Base-by-base conservation (phyloP, 2,329 filamentous ascomycete genomes). In the Corinectria fuckeliana region DNA sequence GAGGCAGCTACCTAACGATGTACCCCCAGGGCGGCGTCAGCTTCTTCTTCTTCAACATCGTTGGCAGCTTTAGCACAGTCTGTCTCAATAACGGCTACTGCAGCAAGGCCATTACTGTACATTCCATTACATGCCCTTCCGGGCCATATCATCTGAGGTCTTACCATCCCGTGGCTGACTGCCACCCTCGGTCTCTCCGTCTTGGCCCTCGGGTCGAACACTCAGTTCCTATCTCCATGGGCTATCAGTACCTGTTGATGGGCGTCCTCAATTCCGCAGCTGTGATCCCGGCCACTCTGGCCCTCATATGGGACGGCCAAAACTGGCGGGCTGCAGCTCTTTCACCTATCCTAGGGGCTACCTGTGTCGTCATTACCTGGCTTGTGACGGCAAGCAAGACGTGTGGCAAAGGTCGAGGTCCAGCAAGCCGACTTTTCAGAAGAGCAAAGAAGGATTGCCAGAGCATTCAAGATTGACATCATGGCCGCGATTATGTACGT, bases 61-160 rank as follows among this genome's bases (percentile, higher is more conserved):
- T 93, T 45, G 91, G 91, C 47, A 93, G 93, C 76, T 95, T 93
- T 62, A 89, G 84, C 58, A 93, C 91, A 2, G 91, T 95, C 5
- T 95, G 95, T 80, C 82, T 92, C 44, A 92, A 95, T 72, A 93
- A 93, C 66, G 89, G 90, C n/a, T 96, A 95, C 80, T 96, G 92
- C 78, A 94, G 96, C 82, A 96, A 96, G 76, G 92, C 92, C n/a
- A 96, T 96, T 69, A 91, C 93, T 14, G 92, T 93, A 0, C 89
- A 87, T 26, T n/a, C 92, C 92, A 3, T 89, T 94, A 1, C 88
- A 94, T 65, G 93, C 92, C 1, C 85, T 97, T 4, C 92, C 92
- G 0, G 93, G 92, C n/a, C 96, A 97, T 72, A 89, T 96, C 52
- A 84, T 93, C 64, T 93, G 93, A 11, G 93, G 93, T 26, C 83